phyloP scores from a whole-genome alignment of 2,329 filamentous ascomycete species.

The Sclerotinia spermophila region DNA sequence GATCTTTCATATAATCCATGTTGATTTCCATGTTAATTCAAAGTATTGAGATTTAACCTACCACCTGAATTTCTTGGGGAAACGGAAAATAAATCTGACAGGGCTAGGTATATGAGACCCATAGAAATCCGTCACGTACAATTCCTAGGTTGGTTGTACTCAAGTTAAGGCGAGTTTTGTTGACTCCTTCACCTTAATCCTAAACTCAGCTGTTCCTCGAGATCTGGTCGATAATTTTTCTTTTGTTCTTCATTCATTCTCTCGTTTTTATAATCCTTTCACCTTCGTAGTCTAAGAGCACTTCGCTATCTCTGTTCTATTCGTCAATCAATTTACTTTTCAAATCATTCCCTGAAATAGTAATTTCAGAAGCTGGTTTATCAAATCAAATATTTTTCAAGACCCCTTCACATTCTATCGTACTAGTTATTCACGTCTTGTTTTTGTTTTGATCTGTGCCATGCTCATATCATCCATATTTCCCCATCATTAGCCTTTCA shows the following conservation, averaged over 20 bases:
- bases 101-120: neutral
- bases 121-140: constrained; percentile 1
- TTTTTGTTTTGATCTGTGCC: neutral
- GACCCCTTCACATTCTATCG: neutral
- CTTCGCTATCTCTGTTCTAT: neutral
- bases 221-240: neutral
- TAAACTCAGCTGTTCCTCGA: neutral
- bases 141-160: neutral
- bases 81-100: neutral
- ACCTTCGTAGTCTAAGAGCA: neutral
- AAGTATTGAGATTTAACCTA: neutral
- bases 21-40: neutral
- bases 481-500: neutral
- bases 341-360: neutral
- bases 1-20: neutral
- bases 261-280: neutral
- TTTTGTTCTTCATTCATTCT: neutral
- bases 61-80: neutral
- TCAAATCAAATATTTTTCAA: neutral
- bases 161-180: neutral
- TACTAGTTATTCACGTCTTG: neutral
- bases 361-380: neutral
- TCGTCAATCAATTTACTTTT: neutral
- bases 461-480: neutral
- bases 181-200: neutral